These are phyloP conservation scores for Wickerhamiella kazuoi DNA, from an alignment of 805 yeast genomes.

Conservation along the genomic window DNA sequence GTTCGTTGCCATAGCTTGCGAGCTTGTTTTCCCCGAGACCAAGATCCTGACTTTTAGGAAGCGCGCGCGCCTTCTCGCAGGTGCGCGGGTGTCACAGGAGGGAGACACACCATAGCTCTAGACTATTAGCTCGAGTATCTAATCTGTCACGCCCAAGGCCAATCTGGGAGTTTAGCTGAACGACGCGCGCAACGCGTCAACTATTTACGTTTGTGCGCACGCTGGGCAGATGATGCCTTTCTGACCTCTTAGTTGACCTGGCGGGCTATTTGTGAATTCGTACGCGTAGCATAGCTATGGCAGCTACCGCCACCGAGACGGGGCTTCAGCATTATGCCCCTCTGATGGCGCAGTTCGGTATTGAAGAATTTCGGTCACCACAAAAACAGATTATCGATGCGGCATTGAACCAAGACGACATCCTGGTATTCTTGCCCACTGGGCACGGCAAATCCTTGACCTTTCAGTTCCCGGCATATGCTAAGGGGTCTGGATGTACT, in stretches of 20 bases:
- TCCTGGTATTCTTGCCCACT: conserved; percentile 90
- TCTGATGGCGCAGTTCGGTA: conserved; percentile 10
- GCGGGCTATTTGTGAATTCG: too few species aligned
- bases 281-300: too few species aligned
- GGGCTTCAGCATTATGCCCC: background rate
- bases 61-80: conserved; percentile 17
- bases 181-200: too few species aligned
- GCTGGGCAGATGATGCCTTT: too few species aligned
- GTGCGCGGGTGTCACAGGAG: conserved; percentile 20
- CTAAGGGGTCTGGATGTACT: conserved; percentile 46
- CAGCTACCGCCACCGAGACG: too few species aligned
- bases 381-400: conserved; percentile 15
- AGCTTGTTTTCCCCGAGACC: conserved; percentile 19
- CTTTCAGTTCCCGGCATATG: conserved; percentile 83
- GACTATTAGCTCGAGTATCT: too few species aligned
- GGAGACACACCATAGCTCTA: conserved; percentile 16
- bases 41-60: conserved; percentile 21
- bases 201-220: too few species aligned
- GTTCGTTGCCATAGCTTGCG: conserved; percentile 21
- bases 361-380: conserved; percentile 12
- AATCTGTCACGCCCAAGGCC: too few species aligned
- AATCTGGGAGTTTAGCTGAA: too few species aligned
- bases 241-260: too few species aligned
- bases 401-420: conserved; percentile 44
- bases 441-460: conserved; percentile 97